Evolutionary conservation across 768 basidiomycete species (phyloP), one percentile per base, ranked within the genome.

Genomic region (Coprinellus micaceus): DNA sequence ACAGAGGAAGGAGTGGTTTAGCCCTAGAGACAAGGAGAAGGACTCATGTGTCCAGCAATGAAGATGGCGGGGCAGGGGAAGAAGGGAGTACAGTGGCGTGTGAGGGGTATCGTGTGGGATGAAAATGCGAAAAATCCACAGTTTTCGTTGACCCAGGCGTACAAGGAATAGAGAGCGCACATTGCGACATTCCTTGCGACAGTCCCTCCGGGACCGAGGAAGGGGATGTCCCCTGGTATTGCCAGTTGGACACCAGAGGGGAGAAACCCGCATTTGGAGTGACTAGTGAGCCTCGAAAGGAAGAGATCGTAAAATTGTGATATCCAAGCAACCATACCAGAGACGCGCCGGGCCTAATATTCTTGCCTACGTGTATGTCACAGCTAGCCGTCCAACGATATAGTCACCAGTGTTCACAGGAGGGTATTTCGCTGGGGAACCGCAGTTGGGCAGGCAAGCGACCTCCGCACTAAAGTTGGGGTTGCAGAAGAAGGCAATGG

Each of bases 401-500:
- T 93, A 93, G 49, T 83, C 78, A 55, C 86, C 88, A 2, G 90
- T 82, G 51, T 82, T 86, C 52, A 92, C 76, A 1, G 88, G 71
- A n/a, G 78, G 71, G 66, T 92, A 90, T 71, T 86, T 91, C 10
- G 76, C 71, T 52, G 72, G 71, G 28, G 69, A 65, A 28, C 82
- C 84, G 28, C 85, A 83, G 54, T 81, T 88, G 19, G 90, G 88
- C 25, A 93, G 69, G 60, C 90, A 89, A 15, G 83, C 74, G 53
- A 94, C 85, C 56, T 78, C 74, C 13, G 88, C 74, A 40, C 78
- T 78, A 62, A 81, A 82, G 60, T 92, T 90, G 3, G 91, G 90
- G 63, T 88, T 92, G 75, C 88, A 91, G 72, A 94, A 94, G 76
- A 89, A 94, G 7, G 88, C 91, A 51, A 93, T 86, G 9, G 88